Base-by-base conservation (phyloP, 163 green algal genomes). In the Scenedesmus sp. region DNA sequence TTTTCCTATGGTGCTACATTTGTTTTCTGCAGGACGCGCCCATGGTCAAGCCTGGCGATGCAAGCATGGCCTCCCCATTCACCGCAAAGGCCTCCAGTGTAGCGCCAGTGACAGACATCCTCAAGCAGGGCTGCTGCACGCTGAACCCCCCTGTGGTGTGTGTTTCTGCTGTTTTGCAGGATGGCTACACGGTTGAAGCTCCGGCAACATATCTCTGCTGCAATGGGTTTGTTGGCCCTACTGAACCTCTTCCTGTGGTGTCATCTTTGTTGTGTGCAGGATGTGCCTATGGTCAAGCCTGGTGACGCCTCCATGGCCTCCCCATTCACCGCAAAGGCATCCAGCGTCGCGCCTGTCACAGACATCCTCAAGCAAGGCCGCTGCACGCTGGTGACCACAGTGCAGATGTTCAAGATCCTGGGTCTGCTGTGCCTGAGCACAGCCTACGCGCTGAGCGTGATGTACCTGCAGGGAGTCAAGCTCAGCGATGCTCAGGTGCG, bases 341-440 rank as follows among this genome's bases (percentile, higher is more conserved):
- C 86, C 60, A 94, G 88, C 60, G 96, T 99, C 10, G 93, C 95
- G 90, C 97, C 97, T 0, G 98, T 96, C 92, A 97, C 97, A 0
- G 96, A 99, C 94, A 97, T 99, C 89, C 95, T 99, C 46, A 97
- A 97, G 94, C 95, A 97, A 94, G 96, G 96, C 59, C 94, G 96
- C 76, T 96, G 93, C 94, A 97, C 96, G 76, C 90, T 97, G 26
- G 95, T 97, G n/a, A 97, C 96, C 4, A 97, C 94, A 15, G 93
- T 97, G 34, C 95, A 99, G 97, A 99, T 99, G 98, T 99, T 99
- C 96, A 99, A 99, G 95, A 99, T 99, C 94, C 94, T 99, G 93
- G 98, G 98, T 18, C 96, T 99, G 73, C 96, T 99, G 87, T 99
- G 97, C 94, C 96, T 99, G 2, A 97, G 95, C 82, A 98, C 96